These are phyloP conservation scores for Botrytis fabae DNA, from an alignment of 2,329 filamentous ascomycete species.

Conservation along the genomic window DNA sequence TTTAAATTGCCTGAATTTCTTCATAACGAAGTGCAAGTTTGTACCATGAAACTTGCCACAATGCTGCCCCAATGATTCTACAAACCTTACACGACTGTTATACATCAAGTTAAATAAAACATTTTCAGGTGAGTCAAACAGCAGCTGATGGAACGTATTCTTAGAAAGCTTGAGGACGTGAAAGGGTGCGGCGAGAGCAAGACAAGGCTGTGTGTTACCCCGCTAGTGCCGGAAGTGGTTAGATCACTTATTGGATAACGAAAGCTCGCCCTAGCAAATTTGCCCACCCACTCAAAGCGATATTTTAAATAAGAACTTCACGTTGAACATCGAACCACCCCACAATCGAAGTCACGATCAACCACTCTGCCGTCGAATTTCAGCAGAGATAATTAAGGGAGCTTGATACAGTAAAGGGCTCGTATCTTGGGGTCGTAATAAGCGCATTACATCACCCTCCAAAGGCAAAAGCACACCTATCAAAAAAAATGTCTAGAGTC, in stretches of 20 bases:
- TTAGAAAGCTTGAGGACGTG: neutral
- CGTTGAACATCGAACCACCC: slow-evolving; percentile 16
- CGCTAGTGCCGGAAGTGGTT: slow-evolving; percentile 16
- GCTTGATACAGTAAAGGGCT: slow-evolving; percentile 7
- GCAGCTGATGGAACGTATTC: neutral
- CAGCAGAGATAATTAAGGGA: slow-evolving; percentile 5
- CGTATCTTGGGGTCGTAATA: slow-evolving; percentile 7
- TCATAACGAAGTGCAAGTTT: neutral
- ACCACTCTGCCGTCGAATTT: slow-evolving; percentile 17
- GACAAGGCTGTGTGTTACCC: slow-evolving; percentile 1
- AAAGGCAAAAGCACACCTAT: neutral
- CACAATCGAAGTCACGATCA: slow-evolving; percentile 21
- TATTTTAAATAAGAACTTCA: slow-evolving; percentile 24
- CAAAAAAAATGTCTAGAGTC: slow-evolving; percentile 46
- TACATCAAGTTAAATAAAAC: too few relatives aligned
- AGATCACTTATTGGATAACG: slow-evolving; percentile 10
- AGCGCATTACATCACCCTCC: slow-evolving; percentile 19
- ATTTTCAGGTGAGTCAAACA: neutral
- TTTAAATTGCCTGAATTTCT: neutral
- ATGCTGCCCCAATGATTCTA: neutral
- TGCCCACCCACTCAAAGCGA: slow-evolving; percentile 25
- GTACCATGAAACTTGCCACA: neutral
- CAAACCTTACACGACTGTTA: neutral
- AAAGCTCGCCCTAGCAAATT: slow-evolving; percentile 23
- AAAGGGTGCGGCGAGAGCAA: neutral